Conservation (phyloP, 257 asterid species). For the Sherardia arvensis region DNA sequence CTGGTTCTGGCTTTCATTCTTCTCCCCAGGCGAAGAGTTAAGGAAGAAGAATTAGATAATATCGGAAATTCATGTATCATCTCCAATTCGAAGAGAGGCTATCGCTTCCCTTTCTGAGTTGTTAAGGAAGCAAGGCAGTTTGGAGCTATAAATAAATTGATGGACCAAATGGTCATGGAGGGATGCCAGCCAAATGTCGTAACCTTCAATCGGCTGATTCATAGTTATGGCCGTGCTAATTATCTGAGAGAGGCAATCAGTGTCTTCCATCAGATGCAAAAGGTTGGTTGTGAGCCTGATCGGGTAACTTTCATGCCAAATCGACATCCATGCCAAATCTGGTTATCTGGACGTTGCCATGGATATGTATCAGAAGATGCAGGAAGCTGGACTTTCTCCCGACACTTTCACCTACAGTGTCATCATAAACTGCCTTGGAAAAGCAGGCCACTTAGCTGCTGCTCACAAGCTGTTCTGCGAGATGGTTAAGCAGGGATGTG, state of each 20-base stretch:
- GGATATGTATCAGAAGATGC: conserved; percentile 86
- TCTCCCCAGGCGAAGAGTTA: too few species aligned
- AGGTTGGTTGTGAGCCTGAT: conserved; percentile 74
- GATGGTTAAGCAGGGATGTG: conserved; percentile 84
- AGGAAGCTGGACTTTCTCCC: conserved; percentile 86
- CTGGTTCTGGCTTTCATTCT: too few species aligned
- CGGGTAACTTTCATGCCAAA: conserved; percentile 90
- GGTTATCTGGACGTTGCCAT: conserved; percentile 90
- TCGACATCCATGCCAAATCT: conserved; percentile 92
- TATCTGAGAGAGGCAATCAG: conserved; percentile 64
- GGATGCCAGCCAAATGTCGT: conserved; percentile 86
- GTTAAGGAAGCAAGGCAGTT: conserved; percentile 77
- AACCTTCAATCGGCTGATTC: conserved; percentile 87
- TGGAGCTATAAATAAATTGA: conserved; percentile 55
- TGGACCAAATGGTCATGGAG: conserved; percentile 68
- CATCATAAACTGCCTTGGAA: conserved; percentile 87
- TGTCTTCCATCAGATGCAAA: conserved; percentile 70
- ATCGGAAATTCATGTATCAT: too few species aligned
- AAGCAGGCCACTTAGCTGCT: conserved; percentile 80
- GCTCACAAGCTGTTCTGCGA: conserved; percentile 76
- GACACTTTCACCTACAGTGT: conserved; percentile 98
- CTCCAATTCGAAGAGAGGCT: too few species aligned
- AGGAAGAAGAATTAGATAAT: too few species aligned
- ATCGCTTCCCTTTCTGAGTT: too few species aligned
- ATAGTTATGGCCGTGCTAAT: conserved; percentile 89